Evolutionary conservation across 495 filamentous ascomycete genomes (phyloP), one percentile per base, ranked within the genome.

Genomic region (Xeromyces bisporus): DNA sequence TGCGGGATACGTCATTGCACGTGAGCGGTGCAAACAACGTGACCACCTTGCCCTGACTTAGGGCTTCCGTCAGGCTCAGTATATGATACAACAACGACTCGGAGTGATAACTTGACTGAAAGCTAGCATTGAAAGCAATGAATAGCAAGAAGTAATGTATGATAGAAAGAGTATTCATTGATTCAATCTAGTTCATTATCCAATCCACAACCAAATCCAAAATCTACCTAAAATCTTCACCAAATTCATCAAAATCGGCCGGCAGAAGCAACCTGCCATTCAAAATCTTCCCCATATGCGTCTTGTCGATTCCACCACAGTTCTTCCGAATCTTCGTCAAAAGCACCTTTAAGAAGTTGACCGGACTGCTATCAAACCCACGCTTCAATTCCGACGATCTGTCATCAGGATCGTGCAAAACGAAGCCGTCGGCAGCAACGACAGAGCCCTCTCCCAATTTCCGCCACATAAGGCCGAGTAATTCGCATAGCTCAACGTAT

Each of bases 261-360:
- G 6, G 6, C 6, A 8, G 42, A 38, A 68, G 48, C 39, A 67
- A 50, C 34, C 49, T 49, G 1, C 60, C 62, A 32, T 56, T 41
- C 16, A 69, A 15, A 26, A 77, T 49, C 35, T 43, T 58, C 0
- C 69, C 72, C 36, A 73, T 40, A 32, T 76, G 69, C 6, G 69
- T 71, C 48, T 57, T 63, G 20, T 53, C 48, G 13, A 71, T 60
- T 7, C 45, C 54, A 36, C 63, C 42, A 18, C 62, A 61, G 18
- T 60, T 56, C 36, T n/a, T n/a, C n/a, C 72, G 47, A 16, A 74
- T 60, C 30, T 61, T 51, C 7, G 57, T 63, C 31, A 66, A 46
- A 9, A 75, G 29, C 30, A 52, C 38, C 27, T 44, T 48, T 17
- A 79, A 36, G 38, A 75, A 75, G 29, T 45, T 46, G 1, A 77